These are phyloP conservation scores for Camellia oleifera DNA, from an alignment of 179 eudicot genomes.

Conservation along the genomic window DNA sequence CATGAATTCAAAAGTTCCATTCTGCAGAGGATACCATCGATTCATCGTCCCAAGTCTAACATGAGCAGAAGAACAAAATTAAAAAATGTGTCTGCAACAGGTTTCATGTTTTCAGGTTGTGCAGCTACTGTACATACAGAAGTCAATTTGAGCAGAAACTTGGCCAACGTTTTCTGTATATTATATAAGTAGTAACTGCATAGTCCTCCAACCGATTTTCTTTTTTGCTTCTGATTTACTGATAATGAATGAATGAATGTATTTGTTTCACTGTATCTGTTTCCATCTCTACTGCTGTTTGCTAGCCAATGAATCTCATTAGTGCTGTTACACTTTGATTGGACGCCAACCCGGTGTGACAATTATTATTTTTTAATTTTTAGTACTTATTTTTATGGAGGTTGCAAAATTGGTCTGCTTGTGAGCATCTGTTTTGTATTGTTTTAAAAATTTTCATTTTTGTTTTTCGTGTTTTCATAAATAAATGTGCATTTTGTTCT, in stretches of 20 bases:
- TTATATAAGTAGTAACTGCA: not conserved
- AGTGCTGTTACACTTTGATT: too few species aligned
- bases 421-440: too few species aligned
- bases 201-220: not conserved
- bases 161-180: not conserved
- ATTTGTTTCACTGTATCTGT: not conserved
- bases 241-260: not conserved
- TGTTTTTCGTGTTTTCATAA: too few species aligned
- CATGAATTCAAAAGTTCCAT: not conserved
- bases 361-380: too few species aligned
- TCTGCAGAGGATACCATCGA: not conserved
- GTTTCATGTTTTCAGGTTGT: not conserved
- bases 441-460: too few species aligned
- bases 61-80: not conserved
- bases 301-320: not conserved
- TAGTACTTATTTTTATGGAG: too few species aligned
- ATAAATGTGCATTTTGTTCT: too few species aligned
- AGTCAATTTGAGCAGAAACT: not conserved
- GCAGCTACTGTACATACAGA: constrained; percentile 11
- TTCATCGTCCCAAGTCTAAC: not conserved
- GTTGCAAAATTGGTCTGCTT: too few species aligned
- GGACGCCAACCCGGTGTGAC: too few species aligned
- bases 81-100: too few species aligned
- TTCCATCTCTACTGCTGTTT: not conserved
- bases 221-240: not conserved